Conservation (phyloP, 345 rosid genomes). For the Salix brachista region DNA sequence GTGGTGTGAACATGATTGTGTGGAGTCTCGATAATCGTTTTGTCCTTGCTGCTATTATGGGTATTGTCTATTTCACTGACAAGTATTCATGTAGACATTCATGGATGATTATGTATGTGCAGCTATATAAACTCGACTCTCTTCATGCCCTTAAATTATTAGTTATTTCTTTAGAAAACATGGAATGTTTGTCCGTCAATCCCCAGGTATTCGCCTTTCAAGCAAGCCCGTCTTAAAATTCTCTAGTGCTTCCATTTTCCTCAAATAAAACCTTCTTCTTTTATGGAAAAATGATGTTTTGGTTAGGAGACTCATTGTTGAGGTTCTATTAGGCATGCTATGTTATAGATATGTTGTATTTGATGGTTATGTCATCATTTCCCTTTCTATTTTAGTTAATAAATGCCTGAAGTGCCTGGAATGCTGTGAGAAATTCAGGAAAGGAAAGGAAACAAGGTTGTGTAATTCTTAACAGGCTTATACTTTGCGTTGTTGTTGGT, state of each 20-base stretch:
- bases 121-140: neutral
- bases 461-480: neutral
- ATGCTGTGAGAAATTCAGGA: neutral
- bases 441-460: neutral
- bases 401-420: neutral
- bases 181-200: neutral
- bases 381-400: neutral
- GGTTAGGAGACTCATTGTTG: neutral
- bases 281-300: neutral
- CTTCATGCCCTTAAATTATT: neutral
- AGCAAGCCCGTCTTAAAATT: neutral
- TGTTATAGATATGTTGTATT: neutral
- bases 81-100: neutral
- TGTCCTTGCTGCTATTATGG: constrained; percentile 99
- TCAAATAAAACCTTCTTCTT: neutral
- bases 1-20: constrained; percentile 94
- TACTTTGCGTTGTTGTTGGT: neutral
- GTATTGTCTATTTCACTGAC: constrained; percentile 32
- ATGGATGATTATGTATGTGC: neutral
- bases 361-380: neutral
- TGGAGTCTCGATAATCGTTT: constrained; percentile 99
- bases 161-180: too few relatives aligned
- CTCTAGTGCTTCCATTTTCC: neutral
- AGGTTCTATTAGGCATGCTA: neutral
- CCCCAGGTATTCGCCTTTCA: neutral